Evolutionary conservation across 768 basidiomycete genomes (phyloP).

Genomic region (Mycena leptocephala): DNA sequence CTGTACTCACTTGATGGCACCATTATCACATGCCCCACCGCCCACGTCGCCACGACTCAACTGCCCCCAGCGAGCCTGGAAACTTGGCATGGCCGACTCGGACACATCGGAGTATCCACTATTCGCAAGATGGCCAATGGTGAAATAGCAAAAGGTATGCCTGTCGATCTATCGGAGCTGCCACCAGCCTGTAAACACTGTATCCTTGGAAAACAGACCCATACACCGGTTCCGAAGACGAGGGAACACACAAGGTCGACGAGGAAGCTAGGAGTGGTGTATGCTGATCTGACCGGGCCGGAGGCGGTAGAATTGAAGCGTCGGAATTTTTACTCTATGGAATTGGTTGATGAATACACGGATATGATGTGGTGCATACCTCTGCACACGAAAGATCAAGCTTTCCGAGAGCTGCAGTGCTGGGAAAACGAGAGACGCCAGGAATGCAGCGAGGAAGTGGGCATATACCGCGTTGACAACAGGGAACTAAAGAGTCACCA

Average conservation of each 20-base stretch:
- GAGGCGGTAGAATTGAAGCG: slow-evolving; percentile 14
- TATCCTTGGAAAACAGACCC: slow-evolving; percentile 36
- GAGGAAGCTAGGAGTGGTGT: slow-evolving; percentile 25
- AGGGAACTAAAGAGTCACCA: not conserved
- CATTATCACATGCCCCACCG: not conserved
- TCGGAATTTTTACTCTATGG: not conserved
- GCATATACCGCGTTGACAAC: not conserved
- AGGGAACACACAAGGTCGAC: slow-evolving; percentile 6
- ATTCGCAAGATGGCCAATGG: slow-evolving; percentile 23
- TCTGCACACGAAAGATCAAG: not conserved
- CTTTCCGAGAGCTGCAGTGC: not conserved
- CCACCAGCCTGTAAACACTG: too few relatives aligned
- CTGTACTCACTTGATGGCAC: slow-evolving; percentile 22
- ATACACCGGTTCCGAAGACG: slow-evolving; percentile 29
- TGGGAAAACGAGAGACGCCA: not conserved
- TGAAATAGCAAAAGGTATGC: slow-evolving; percentile 34
- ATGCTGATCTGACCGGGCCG: slow-evolving; percentile 32
- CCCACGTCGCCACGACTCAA: slow-evolving; percentile 18
- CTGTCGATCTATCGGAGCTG: too few relatives aligned
- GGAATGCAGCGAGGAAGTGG: not conserved
- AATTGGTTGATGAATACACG: slow-evolving; percentile 7
- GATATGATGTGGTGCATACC: not conserved
- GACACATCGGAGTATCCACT: slow-evolving; percentile 28
- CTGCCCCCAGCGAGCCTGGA: slow-evolving; percentile 13
- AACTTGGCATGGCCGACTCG: slow-evolving; percentile 38